Base-by-base conservation (phyloP, 1,139 yeast species). In the Hanseniaspora uvarum region DNA sequence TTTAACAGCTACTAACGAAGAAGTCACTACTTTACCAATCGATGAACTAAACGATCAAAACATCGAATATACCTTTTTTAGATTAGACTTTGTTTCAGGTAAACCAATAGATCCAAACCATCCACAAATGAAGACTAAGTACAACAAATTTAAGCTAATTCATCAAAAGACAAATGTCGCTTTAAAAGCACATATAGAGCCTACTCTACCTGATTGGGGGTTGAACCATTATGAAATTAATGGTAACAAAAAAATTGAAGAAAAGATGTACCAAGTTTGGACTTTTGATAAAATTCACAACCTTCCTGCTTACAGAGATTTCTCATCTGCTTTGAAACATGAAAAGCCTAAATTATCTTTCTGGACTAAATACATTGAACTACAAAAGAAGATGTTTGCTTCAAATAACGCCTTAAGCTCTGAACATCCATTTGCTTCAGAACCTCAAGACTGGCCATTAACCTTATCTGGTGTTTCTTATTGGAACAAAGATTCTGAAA, bases 341-440 rank as follows among this genome's bases (percentile, higher is more conserved):
- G 69, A 71, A 31, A 74, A 81, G 18, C 79, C 74, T 59, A 68
- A 70, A 11, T 63, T 86, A 55, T 81, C 95, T 55, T 92, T 92
- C 71, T 74, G 86, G 60, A 77, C 74, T 59, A 94, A 94, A 69
- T 92, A 95, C 87, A 72, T 80, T 72, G 97, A 94, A 69, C 75
- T 89, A 59, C 98, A 92, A 71, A 68, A 75, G 44, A 75, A 79
- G 59, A 92, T 92, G 99, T 88, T 92, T 74, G 80, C 82, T 59
- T 96, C 89, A 64, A 92, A 92, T 71, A 92, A 89, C 69, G 81
- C 83, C 61, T 74, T 92, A 61, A 77, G 92, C 5, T 76, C 92
- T 18, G 87, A 86, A 39, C 99, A 92, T 68, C 99, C 99, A 50
- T 94, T 86, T 72, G 96, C 97, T 8, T 86, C 96, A 5, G 83